Base-by-base conservation (phyloP, 768 basidiomycete species). In the Podaxis sp. region DNA sequence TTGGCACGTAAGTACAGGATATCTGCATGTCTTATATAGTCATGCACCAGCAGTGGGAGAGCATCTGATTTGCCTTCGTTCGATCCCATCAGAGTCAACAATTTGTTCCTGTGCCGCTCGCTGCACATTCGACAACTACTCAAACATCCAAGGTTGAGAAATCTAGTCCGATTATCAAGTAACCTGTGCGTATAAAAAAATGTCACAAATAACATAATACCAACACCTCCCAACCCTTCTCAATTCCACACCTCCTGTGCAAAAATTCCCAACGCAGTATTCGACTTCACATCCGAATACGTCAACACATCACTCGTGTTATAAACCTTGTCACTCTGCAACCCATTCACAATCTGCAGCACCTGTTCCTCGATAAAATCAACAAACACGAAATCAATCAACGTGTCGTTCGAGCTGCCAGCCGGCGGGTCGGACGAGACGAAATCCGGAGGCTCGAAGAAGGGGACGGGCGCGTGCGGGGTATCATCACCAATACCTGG, bases 401-500 rank as follows among this genome's bases (percentile, higher is more conserved):
- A 75, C 0, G 84, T 78, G 57, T 80, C 76, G 57, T 76, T 76
- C 0, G 82, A 63, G 13, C 85, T 50, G 12, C 19, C 80, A 24
- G 76, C 69, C 2, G 89, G 87, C 2, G 82, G 70, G 27, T 77
- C 72, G 0, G 87, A 88, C 15, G 78, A 79, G 62, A 91, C 79
- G 69, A 86, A 92, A 67, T 81, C 78, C 0, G 88, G 89, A 2
- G 75, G 64, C 4, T 71, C 57, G 72, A 81, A 83, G 73, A 81
- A 83, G 3, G 88, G 81, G 56, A 90, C 70, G 2, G 90, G 84
- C 1, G 75, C 66, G 71, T 94, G 93, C 0, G 74, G 72, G 2
- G 80, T 85, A 67, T 94, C 93, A 69, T 94, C 92, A 2, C 91
- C 93, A 8, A 84, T 73, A 2, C 87, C 89, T 1, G 90, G 87